A percentile compares a stretch with the other conserved stretches of the same genome.
Evolutionary conservation across 352 stramenopile species (phyloP).

Genomic region (Elongisporangium anandrum): DNA sequence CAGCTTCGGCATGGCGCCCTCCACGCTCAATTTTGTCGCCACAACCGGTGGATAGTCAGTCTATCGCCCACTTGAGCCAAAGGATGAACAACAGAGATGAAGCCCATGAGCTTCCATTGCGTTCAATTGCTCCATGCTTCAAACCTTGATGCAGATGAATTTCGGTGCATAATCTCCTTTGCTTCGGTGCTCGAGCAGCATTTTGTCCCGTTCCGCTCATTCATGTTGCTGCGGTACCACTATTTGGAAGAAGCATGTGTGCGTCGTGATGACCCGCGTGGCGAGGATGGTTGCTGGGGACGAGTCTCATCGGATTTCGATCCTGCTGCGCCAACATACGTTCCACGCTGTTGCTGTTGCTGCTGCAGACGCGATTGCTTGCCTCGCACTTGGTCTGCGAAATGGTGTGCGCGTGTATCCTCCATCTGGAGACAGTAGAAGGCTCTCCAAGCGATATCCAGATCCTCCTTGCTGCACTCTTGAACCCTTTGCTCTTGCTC

Average conservation of each 20-base stretch:
- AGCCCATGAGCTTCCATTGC: too few relatives aligned
- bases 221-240: slow-evolving; percentile 19
- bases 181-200: neutral
- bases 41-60: neutral
- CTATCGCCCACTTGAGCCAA: neutral
- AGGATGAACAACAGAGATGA: neutral
- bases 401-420: slow-evolving; percentile 23
- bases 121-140: too few relatives aligned
- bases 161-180: neutral
- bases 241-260: slow-evolving; percentile 1
- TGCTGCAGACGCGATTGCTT: slow-evolving; percentile 20
- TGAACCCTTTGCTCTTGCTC: neutral
- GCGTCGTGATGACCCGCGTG: neutral
- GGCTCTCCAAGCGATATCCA: slow-evolving; percentile 28
- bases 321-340: neutral
- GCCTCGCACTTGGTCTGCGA: slow-evolving; percentile 24
- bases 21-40: slow-evolving; percentile 49
- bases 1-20: slow-evolving; percentile 73
- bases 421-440: slow-evolving; percentile 34
- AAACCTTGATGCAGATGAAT: too few relatives aligned
- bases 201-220: neutral
- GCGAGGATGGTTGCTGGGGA: slow-evolving; percentile 2
- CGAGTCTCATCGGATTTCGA: slow-evolving; percentile 12
- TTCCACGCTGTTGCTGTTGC: neutral
- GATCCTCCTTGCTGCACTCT: slow-evolving; percentile 15